These are phyloP conservation scores for Boletus subcaerulescens DNA, from an alignment of 768 basidiomycete genomes.

Conservation along the genomic window DNA sequence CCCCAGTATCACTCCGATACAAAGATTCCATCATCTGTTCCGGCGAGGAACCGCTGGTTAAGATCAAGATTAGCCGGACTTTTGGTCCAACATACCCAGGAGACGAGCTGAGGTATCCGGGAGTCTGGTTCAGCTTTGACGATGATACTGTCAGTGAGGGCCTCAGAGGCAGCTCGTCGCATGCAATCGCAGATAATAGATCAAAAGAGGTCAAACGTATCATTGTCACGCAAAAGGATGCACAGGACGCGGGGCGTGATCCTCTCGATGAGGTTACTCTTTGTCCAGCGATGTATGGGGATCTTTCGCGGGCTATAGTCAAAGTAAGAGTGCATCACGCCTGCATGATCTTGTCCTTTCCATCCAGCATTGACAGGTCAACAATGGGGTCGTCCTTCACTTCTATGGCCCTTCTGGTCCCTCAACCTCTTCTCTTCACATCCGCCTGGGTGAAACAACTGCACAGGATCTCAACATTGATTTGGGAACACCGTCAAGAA, in stretches of 20 bases:
- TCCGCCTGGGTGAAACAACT: constrained; percentile 72
- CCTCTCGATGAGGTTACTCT: constrained; percentile 71
- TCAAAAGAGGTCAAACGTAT: constrained; percentile 76
- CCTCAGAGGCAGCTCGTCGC: constrained; percentile 41
- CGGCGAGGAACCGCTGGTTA: constrained; percentile 54
- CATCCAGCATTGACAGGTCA: constrained; percentile 44
- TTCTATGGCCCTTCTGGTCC: constrained; percentile 56
- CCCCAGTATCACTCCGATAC: constrained; percentile 66
- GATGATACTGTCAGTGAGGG: constrained; percentile 64
- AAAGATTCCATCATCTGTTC: constrained; percentile 63
- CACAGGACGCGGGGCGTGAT: constrained; percentile 54
- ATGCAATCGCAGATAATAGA: constrained; percentile 50
- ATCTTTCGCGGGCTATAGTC: constrained; percentile 61
- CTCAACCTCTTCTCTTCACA: constrained; percentile 42
- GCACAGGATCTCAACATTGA: constrained; percentile 79
- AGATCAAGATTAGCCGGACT: constrained; percentile 62
- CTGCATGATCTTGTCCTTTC: neutral
- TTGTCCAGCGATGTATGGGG: constrained; percentile 67
- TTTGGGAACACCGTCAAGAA: constrained; percentile 71
- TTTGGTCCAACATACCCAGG: constrained; percentile 85
- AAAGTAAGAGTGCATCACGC: constrained; percentile 44
- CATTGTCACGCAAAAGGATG: constrained; percentile 66
- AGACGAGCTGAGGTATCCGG: constrained; percentile 77
- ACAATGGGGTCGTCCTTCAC: constrained; percentile 67
- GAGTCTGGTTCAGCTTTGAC: constrained; percentile 81